Percentiles rank a stretch among this genome's conserved stretches.
phyloP scores from a whole-genome alignment of 2,329 filamentous ascomycete genomes.

The Fusarium sambucinum region DNA sequence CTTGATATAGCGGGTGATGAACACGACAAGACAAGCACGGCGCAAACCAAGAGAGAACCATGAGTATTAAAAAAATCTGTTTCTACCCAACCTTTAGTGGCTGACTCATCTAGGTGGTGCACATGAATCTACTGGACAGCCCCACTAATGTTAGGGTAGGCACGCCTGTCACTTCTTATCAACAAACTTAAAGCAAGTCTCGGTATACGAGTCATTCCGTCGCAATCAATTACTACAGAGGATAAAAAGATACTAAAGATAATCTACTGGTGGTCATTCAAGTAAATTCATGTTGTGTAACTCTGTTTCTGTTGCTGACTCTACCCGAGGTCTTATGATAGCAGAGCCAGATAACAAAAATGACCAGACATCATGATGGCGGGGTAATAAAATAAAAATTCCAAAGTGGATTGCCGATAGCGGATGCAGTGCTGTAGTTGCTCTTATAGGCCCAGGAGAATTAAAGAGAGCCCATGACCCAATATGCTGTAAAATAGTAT shows the following conservation, averaged over 20 bases:
- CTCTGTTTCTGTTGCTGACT: neutral
- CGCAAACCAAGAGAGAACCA: constrained; percentile 1
- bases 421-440: neutral
- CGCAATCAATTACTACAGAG: neutral
- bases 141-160: constrained; percentile 12
- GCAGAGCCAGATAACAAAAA: neutral
- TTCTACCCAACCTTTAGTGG: constrained; percentile 13
- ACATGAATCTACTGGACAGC: neutral
- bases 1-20: constrained; percentile 4
- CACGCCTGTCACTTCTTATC: constrained; percentile 2
- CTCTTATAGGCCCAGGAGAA: neutral
- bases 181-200: neutral
- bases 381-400: constrained; percentile 7
- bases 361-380: constrained; percentile 6
- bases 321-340: constrained; percentile 1
- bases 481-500: too few relatives aligned
- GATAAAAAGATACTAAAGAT: neutral
- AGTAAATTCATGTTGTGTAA: neutral
- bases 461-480: too few relatives aligned
- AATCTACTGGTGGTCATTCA: neutral
- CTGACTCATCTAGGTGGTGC: constrained; percentile 3
- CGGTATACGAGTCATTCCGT: neutral
- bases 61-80: constrained; percentile 9
- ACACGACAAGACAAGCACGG: constrained; percentile 1
- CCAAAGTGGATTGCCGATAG: constrained; percentile 9